Base-by-base conservation (phyloP, 116 monocot species). In the Dioscorea cayenensis region DNA sequence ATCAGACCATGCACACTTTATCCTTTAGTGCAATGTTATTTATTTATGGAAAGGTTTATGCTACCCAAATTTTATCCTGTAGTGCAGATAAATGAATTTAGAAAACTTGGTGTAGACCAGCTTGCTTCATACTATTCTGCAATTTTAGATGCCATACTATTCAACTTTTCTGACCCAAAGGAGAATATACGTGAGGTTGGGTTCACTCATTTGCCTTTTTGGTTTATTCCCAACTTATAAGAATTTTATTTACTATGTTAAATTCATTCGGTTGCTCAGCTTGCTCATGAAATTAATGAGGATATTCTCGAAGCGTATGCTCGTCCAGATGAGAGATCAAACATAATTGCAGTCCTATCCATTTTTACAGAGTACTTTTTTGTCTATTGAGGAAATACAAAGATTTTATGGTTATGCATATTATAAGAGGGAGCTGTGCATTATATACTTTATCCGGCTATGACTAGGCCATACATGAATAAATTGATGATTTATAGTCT, bases 281-380 rank as follows among this genome's bases (percentile, higher is more conserved):
- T 94, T 90, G 94, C 97, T 51, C 84, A 87, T 80, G 99, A 99
- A 83, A 99, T 94, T 29, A 99, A 94, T 85, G 94, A 99, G 59
- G 97, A 90, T 66, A 88, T 99, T 81, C 87, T 94, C 63, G 78
- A 78, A 22, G 82, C 89, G 66, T 79, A 60, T 76, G 83, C 82
- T 71, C 89, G 89, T 78, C 90, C 91, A 67, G 66, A 86, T 70
- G 90, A 89, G 74, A 86, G 86, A 80, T 99, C 94, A 80, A 85
- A 91, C 60, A 78, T 99, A 49, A 91, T 78, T 28, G 81, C 88
- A 29, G 83, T 99, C 71, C 87, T 99, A 19, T 67, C 83, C 60
- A 86, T 94, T 81, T 84, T 91, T 70, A 86, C 86, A 78, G 94
- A 89, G 97, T 99, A 70, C 51, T 60, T 75, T 77, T 70, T 75